Conservation (phyloP, 371 early-diverging fungal genomes). For the Syncephalastrum contaminatum region DNA sequence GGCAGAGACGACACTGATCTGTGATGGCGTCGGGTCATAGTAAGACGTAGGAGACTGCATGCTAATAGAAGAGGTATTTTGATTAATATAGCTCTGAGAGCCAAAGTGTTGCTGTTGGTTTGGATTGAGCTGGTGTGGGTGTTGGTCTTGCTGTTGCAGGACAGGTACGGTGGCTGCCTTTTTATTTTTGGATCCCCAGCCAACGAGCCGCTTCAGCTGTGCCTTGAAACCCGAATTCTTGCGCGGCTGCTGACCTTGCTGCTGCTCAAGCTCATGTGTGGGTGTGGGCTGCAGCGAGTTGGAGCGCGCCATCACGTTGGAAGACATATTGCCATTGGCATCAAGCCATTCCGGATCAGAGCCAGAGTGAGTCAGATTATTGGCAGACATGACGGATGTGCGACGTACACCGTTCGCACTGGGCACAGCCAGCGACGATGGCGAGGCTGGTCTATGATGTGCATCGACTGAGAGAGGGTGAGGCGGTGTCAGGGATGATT, state of each 20-base stretch:
- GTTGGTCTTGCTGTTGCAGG: slow-evolving; percentile 6
- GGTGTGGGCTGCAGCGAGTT: slow-evolving; percentile 13
- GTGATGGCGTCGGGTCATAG: slow-evolving; percentile 7
- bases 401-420: slow-evolving; percentile 15
- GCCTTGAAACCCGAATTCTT: slow-evolving; percentile 30
- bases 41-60: not conserved
- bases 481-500: slow-evolving; percentile 27
- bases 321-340: not conserved
- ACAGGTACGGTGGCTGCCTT: slow-evolving; percentile 11
- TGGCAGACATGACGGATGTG: slow-evolving; percentile 22
- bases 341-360: slow-evolving; percentile 13
- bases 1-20: slow-evolving; percentile 30
- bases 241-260: not conserved
- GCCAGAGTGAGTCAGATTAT: slow-evolving; percentile 11
- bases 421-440: no score
- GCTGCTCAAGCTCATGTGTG: no score
- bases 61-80: slow-evolving; percentile 11
- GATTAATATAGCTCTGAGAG: slow-evolving; percentile 3
- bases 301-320: slow-evolving; percentile 12
- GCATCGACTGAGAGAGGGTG: slow-evolving; percentile 2
- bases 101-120: not conserved
- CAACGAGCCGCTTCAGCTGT: slow-evolving; percentile 43
- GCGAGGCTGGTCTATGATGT: no score
- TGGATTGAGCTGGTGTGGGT: not conserved
- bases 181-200: slow-evolving; percentile 34